Evolutionary conservation across 345 rosid genomes (phyloP), one percentile per base, ranked within the genome.

Genomic region (Lepidium aucheri): DNA sequence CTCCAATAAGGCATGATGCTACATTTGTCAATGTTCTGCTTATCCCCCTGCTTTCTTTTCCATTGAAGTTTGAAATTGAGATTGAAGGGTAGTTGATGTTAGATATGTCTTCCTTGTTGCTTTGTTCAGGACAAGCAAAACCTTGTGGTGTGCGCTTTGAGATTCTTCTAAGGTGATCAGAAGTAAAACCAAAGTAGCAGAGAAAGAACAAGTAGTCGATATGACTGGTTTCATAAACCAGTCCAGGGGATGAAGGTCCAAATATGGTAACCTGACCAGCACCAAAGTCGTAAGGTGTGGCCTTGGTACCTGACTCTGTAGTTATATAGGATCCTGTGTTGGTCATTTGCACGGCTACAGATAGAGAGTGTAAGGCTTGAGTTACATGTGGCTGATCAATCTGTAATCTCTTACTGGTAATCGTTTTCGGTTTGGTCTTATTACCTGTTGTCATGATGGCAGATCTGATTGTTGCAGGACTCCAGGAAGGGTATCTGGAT

Each of bases 361-460:
- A 42, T 7, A 62, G 35, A 57, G 16, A 30, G 55, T 47, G 55
- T 22, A 41, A 62, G 14, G 41, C n/a, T 41, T 9, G 35, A 15
- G 36, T 63, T 46, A 56, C 24, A 12, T 15, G 40, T 4, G 13
- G 26, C 18, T 7, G 43, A 39, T 22, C 6, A 0, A 36, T 36
- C 16, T 51, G 20, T 53, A 28, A 53, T 43, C 50, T 30, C 14
- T 43, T 14, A 56, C 26, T 15, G 28, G 35, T 44, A 47, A 5
- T 8, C 17, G 22, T 18, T 8, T 22, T 42, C 10, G 45, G 45
- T 22, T 44, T 55, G 14, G 47, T 34, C 46, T 15, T 53, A 35
- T 66, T 41, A 86, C 86, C 84, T 73, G 92, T 85, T 45, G 98
- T 89, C 92, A 84, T 78, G 56, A 87, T 83, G 76, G 93, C 95